Base-by-base conservation (phyloP, 2,329 filamentous ascomycete genomes). In the Claviceps sp. region DNA sequence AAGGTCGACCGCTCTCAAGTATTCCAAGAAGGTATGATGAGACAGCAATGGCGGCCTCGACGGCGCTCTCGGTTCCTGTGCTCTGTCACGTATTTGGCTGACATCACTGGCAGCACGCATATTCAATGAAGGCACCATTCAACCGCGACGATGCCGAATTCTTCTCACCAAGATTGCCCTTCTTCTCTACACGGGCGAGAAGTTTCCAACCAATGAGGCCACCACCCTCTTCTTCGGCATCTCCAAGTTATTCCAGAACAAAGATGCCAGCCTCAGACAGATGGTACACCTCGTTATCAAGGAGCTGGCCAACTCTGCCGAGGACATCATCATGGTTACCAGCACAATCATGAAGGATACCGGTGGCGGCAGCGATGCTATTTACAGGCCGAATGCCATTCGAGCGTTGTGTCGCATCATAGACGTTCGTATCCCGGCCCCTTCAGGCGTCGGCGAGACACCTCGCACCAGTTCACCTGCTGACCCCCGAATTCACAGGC, bases 261-360 rank as follows among this genome's bases (percentile, higher is more conserved):
- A 96, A 72, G 93, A 98, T 84, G 86, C 90, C 63, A 91, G 88
- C 62, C 78, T 98, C 66, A 88, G 93, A 64, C 93, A 98, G 76
- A 96, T 97, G 90, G 91, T 98, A 49, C 95, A 97, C 73, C 78
- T 97, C 59, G 84, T 96, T 66, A 88, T 97, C 75, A 98, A 97
- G 80, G 93, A 98, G 78, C 78, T 98, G 63, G 88, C 91, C 59
- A 82, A 83, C 68, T 95, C 89, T 23, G 93, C 93, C 53, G 89
- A 97, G 74, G 93, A 98, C 77, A 94, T 96, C 58, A 98, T 98
- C 68, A 97, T 98, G 93, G 93, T 96, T 56, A 98, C 93, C 17
- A 95, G 88, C 71, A 96, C 91, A 60, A 96, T 98, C 61, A 98
- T 97, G 93, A 98, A 98, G 76, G 93, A 98, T 68, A 96, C 91